A percentile compares a stretch with the other conserved stretches of the same genome.
Evolutionary conservation across 23 red algal genomes (phyloP).

Genomic region (Chondrus crispus): DNA sequence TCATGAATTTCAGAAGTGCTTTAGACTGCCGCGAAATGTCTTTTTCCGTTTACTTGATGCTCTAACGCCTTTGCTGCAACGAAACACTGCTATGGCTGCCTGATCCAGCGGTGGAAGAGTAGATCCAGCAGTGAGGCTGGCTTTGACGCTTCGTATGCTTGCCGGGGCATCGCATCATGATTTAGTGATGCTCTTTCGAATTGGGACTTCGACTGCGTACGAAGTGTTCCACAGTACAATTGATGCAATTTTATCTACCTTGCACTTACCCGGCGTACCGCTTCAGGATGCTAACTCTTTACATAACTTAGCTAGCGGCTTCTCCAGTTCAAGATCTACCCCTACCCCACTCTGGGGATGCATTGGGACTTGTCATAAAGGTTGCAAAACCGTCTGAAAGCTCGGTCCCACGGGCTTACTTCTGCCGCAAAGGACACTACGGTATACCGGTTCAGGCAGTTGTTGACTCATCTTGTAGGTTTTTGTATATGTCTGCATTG

Average conservation of each 20-base stretch:
- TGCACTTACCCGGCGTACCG: background rate
- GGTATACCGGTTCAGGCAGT: background rate
- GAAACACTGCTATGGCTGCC: background rate
- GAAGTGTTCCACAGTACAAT: constrained; percentile 12
- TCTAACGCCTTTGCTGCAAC: background rate
- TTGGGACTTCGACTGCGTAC: constrained; percentile 12
- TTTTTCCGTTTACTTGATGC: background rate
- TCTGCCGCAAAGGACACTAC: background rate
- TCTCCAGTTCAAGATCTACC: background rate
- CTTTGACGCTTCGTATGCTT: background rate
- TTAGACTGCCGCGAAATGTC: too few species aligned
- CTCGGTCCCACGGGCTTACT: background rate
- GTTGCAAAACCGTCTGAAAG: background rate
- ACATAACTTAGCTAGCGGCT: background rate
- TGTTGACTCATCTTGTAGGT: background rate
- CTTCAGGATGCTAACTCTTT: background rate
- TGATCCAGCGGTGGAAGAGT: background rate
- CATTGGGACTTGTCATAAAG: background rate
- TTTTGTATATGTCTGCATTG: background rate
- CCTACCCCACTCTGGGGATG: background rate
- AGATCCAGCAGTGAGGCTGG: background rate
- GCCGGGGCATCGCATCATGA: background rate
- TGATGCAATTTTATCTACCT: background rate
- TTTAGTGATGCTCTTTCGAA: background rate
- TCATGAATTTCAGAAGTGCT: too few species aligned